phyloP scores from a whole-genome alignment of 805 yeast species.

The Groenewaldozyma tartarivorans region DNA sequence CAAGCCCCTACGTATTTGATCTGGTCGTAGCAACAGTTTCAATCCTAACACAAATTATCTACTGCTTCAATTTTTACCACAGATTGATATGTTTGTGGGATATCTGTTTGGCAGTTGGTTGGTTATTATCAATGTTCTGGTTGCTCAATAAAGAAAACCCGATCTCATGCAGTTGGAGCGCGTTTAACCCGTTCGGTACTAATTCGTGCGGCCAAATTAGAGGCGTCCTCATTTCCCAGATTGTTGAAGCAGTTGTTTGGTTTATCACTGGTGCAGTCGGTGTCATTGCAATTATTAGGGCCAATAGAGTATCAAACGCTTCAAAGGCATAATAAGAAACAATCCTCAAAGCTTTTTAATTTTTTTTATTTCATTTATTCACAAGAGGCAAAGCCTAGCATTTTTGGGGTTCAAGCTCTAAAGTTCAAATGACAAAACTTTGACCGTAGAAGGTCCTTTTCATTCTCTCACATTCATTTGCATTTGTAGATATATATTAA shows the following conservation, averaged over 20 bases:
- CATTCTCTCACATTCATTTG: too few relatives aligned
- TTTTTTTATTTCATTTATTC: background rate
- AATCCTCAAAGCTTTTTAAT: conserved; percentile 4
- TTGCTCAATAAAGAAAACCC: conserved; percentile 18
- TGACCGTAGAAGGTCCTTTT: too few relatives aligned
- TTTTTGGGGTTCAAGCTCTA: too few relatives aligned
- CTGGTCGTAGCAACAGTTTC: conserved; percentile 19
- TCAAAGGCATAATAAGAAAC: background rate
- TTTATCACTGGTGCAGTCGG: conserved; percentile 19
- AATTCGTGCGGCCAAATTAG: conserved; percentile 20
- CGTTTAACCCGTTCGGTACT: conserved; percentile 23
- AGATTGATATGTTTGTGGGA: conserved; percentile 20
- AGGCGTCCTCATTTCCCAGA: conserved; percentile 19
- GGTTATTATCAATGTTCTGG: conserved; percentile 9
- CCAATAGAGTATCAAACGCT: background rate
- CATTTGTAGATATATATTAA: too few relatives aligned
- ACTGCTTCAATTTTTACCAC: conserved; percentile 20
- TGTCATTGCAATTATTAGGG: background rate
- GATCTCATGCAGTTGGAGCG: conserved; percentile 18
- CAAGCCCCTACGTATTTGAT: conserved; percentile 20
- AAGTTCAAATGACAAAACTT: too few relatives aligned
- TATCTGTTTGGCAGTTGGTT: conserved; percentile 15
- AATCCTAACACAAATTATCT: conserved; percentile 21
- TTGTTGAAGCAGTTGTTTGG: conserved; percentile 21
- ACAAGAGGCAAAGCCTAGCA: too few relatives aligned